Conservation (phyloP, 1,284 basidiomycete genomes). For the Rhodotorula mucilaginosa region DNA sequence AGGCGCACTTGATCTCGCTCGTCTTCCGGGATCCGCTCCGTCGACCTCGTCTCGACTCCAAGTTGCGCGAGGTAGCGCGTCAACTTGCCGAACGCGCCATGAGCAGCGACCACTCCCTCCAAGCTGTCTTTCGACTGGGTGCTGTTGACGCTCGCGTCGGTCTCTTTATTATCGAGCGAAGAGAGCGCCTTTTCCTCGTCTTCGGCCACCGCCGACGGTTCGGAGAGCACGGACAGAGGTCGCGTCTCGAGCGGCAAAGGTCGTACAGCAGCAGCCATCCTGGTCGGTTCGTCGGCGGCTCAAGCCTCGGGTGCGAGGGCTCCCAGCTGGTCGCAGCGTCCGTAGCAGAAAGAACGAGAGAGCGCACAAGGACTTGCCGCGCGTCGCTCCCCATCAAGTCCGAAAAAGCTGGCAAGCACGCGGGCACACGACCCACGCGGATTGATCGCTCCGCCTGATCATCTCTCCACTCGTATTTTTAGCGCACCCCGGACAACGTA, state of each 20-base stretch:
- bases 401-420: no score
- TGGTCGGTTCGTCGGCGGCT: no score
- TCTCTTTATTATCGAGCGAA: neutral
- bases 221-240: conserved; percentile 9
- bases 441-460: no score
- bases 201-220: neutral
- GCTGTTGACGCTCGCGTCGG: neutral
- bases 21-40: conserved; percentile 28
- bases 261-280: neutral
- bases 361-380: no score
- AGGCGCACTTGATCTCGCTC: conserved; percentile 21
- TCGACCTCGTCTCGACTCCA: conserved; percentile 26
- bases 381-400: no score
- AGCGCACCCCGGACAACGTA: no score
- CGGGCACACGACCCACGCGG: no score
- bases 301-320: no score
- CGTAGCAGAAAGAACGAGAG: no score
- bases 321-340: no score
- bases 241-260: neutral
- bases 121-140: conserved; percentile 5
- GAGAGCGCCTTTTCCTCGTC: conserved; percentile 16
- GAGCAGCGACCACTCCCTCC: conserved; percentile 3
- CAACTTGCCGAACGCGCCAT: conserved; percentile 20
- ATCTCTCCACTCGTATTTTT: no score
- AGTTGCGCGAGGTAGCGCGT: conserved; percentile 10